Conservation (phyloP, 163 green algal genomes). For the Chloromonas sp. region DNA sequence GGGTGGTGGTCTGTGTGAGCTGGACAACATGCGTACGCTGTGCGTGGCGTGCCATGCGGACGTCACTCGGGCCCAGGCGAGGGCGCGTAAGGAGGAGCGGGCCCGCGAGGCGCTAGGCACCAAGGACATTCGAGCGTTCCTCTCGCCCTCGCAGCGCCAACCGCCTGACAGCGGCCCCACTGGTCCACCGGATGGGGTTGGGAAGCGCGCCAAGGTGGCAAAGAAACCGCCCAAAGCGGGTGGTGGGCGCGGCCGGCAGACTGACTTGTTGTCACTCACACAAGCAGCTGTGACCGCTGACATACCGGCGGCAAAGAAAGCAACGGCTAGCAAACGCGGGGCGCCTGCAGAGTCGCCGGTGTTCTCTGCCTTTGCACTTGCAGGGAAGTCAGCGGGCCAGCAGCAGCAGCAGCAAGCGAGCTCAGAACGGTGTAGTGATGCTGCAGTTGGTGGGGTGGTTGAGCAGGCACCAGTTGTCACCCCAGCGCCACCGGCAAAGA, state of each 20-base stretch:
- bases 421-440: too few species aligned
- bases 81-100: not conserved
- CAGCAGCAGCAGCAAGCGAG: too few species aligned
- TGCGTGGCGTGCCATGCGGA: constrained; percentile 80
- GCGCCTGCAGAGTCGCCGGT: too few species aligned
- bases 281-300: not conserved
- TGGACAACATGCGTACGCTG: constrained; percentile 93
- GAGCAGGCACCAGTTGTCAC: too few species aligned
- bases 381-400: too few species aligned
- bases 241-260: not conserved
- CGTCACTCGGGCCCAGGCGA: not conserved
- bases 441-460: too few species aligned
- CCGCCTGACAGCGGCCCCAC: not conserved
- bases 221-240: not conserved
- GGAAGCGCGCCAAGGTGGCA: not conserved
- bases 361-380: too few species aligned
- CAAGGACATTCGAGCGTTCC: not conserved
- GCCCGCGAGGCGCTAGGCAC: not conserved
- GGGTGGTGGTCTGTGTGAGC: constrained; percentile 81
- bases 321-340: not conserved
- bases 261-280: not conserved
- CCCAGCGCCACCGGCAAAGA: too few species aligned
- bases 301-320: not conserved
- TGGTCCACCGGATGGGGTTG: not conserved
- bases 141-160: not conserved